Evolutionary conservation across 306 rosid species (phyloP), one percentile per base, ranked within the genome.

Genomic region (Acacia crassicarpa): DNA sequence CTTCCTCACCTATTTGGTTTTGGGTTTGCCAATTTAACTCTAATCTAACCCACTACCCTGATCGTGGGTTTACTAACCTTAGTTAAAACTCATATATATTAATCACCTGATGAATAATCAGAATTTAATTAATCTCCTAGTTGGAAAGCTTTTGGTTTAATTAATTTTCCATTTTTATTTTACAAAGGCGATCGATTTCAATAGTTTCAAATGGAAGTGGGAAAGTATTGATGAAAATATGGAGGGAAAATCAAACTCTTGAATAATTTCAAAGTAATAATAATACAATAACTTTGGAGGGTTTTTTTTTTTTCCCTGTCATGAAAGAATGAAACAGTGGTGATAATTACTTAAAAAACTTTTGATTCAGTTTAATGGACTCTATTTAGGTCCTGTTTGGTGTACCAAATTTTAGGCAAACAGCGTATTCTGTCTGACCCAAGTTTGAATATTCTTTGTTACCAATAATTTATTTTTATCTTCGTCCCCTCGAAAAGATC

Each of bases 371-470:
- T 38, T n/a, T 61, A 1, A 22, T 16, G 80, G 13, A 56, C 25
- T 22, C 53, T 38, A 49, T 15, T 15, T 11, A 17, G 27, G 54
- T 25, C 27, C 72, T 62, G 59, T 76, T 76, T 44, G 80, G 72
- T 9, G 20, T 62, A 77, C 72, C 79, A 76, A 59, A 76, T 23
- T 77, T 62, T 77, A 77, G 72, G 80, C 48, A 43, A 25, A 41
- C 63, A 59, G 20, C 56, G 73, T 19, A 58, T 38, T 41, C 19
- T 59, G 33, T 40, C 63, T 41, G 70, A 76, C 79, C 59, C 51
- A 51, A 40, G 79, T 76, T 58, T 76, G 79, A 41, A 77, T 62
- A 38, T 44, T 77, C 54, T 63, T 32, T 20, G 35, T 5, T 61
- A 38, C 19, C 43, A 43, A 61, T 38, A 61, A 59, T 43, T 23